Percentiles rank a stretch among this genome's conserved stretches.
Conservation (phyloP, 768 basidiomycete species). For the Kwoniella europaea region DNA sequence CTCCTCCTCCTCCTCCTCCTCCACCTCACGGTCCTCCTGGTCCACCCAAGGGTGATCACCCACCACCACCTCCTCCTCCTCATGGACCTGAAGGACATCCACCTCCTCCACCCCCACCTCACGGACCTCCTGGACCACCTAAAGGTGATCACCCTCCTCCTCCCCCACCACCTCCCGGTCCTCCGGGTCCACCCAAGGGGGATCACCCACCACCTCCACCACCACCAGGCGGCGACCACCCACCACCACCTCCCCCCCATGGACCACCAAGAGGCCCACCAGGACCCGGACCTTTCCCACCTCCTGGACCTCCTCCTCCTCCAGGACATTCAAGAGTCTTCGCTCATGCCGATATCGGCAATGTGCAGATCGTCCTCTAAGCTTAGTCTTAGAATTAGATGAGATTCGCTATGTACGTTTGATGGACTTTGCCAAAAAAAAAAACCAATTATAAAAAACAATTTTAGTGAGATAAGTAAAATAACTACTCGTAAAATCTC, state of each 20-base stretch:
- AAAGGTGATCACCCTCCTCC: constrained; percentile 11
- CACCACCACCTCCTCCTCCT: constrained; percentile 16
- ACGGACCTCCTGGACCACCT: constrained; percentile 15
- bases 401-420: too few species aligned
- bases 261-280: constrained; percentile 15
- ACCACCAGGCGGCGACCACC: constrained; percentile 2
- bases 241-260: constrained; percentile 8
- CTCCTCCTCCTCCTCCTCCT: constrained; percentile 15
- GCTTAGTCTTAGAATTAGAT: neutral
- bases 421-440: too few species aligned
- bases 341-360: constrained; percentile 41
- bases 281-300: constrained; percentile 13
- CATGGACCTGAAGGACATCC: constrained; percentile 6
- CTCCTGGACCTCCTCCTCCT: constrained; percentile 28
- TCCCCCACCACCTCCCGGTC: constrained; percentile 17
- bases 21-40: constrained; percentile 9
- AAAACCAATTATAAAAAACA: too few species aligned
- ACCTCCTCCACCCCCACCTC: constrained; percentile 15
- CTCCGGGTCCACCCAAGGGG: neutral
- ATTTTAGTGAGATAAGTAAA: too few species aligned
- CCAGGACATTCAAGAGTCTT: constrained; percentile 30
- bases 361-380: constrained; percentile 32
- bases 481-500: too few species aligned
- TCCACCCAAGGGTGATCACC: constrained; percentile 9
- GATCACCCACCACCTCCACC: constrained; percentile 1